phyloP scores from a whole-genome alignment of 176 grass and related monocot species.

The bread wheat (Triticum aestivum) region IWGSC_CS_RefSeq_v2.1 NC_057800.1:462627825-462628324 shows the following conservation, averaged over 20 bases:
- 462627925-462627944: constrained; percentile 6
- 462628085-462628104: neutral
- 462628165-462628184: neutral
- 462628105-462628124: constrained; percentile 19
- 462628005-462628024: neutral
- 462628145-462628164: neutral
- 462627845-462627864: neutral
- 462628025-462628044: neutral
- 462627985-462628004: neutral
- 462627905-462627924: constrained; percentile 24
- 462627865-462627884: neutral
- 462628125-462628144: neutral
- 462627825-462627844: neutral
- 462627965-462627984: constrained; percentile 1
- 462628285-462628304: neutral
- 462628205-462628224: neutral
- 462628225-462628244: neutral
- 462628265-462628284: constrained; percentile 24
- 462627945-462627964: constrained; percentile 6
- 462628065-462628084: constrained; percentile 11
- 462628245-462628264: neutral
- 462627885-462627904: neutral
- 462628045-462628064: neutral
- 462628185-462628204: neutral
- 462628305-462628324: constrained; percentile 9